phyloP scores from a whole-genome alignment of 2,329 filamentous ascomycete species.

The Stemphylium beticola region DNA sequence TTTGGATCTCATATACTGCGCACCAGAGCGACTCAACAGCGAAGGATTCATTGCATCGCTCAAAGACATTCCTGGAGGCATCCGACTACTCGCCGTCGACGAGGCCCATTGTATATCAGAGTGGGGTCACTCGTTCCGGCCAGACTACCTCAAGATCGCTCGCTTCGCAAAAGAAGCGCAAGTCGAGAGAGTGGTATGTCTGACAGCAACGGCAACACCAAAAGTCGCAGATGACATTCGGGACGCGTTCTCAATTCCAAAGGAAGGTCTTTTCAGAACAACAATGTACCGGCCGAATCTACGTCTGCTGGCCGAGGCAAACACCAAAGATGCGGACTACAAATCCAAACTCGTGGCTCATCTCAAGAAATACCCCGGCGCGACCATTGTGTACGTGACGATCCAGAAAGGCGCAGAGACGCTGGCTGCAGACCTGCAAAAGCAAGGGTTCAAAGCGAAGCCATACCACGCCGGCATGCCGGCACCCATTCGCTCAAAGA shows the following conservation, averaged over 20 bases:
- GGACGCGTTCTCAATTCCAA: constrained; percentile 90
- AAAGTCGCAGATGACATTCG: constrained; percentile 73
- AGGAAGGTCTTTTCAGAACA: constrained; percentile 62
- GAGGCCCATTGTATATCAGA: constrained; percentile 96
- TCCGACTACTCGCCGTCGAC: constrained; percentile 89
- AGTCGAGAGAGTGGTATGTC: constrained; percentile 74
- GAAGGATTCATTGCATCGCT: constrained; percentile 69
- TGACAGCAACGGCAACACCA: constrained; percentile 91
- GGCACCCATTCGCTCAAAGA: constrained; percentile 66
- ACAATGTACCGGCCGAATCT: constrained; percentile 66
- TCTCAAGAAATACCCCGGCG: constrained; percentile 58
- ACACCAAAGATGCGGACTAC: constrained; percentile 71
- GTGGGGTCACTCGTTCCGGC: constrained; percentile 97
- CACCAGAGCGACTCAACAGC: constrained; percentile 93
- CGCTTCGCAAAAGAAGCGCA: constrained; percentile 80
- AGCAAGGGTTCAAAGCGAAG: constrained; percentile 70
- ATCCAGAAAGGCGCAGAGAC: constrained; percentile 63
- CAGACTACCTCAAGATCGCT: constrained; percentile 81
- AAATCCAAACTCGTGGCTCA: constrained; percentile 70
- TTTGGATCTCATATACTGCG: constrained; percentile 88
- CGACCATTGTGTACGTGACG: constrained; percentile 68
- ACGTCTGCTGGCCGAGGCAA: constrained; percentile 62
- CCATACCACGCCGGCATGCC: constrained; percentile 86
- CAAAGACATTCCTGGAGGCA: constrained; percentile 67
- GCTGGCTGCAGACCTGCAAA: constrained; percentile 70